phyloP scores from a whole-genome alignment of 805 yeast species.

The Cyberlindnera xylosilytica region DNA sequence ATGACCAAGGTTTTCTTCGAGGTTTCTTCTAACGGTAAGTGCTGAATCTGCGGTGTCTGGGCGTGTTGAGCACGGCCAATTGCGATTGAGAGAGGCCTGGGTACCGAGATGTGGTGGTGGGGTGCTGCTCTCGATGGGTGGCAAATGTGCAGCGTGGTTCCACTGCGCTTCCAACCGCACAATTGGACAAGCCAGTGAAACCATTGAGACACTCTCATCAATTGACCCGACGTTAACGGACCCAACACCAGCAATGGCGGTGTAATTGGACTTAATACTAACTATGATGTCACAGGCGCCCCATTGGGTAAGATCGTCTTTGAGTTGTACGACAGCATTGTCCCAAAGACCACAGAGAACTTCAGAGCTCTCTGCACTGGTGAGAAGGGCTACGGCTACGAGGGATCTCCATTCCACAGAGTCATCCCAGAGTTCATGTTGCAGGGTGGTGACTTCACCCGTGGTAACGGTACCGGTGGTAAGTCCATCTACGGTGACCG shows the following conservation, averaged over 20 bases:
- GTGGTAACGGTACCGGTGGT: slow-evolving; percentile 97
- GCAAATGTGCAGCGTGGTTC: neutral
- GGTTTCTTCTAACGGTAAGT: slow-evolving; percentile 67
- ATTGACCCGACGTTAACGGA: no score
- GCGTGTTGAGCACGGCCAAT: no score
- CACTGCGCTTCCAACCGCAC: neutral
- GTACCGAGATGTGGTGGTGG: neutral
- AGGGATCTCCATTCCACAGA: slow-evolving; percentile 90
- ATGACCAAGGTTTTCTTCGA: slow-evolving; percentile 82
- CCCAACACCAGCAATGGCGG: no score
- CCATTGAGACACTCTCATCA: no score
- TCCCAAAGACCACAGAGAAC: slow-evolving; percentile 95
- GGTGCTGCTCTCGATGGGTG: slow-evolving; percentile 3
- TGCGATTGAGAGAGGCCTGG: no score
- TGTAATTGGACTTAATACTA: neutral
- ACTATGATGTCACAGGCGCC: slow-evolving; percentile 35
- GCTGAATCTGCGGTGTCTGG: no score
- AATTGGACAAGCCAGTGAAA: neutral
- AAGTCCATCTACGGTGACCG: slow-evolving; percentile 80
- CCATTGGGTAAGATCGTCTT: slow-evolving; percentile 81
- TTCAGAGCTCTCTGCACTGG: slow-evolving; percentile 95
- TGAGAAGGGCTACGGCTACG: slow-evolving; percentile 95
- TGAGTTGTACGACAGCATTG: slow-evolving; percentile 85
- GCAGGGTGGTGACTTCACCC: slow-evolving; percentile 95
- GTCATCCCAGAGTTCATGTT: slow-evolving; percentile 97